These are phyloP conservation scores for Gentiana macrophylla DNA, from an alignment of 257 asterid species.

Conservation along the genomic window DNA sequence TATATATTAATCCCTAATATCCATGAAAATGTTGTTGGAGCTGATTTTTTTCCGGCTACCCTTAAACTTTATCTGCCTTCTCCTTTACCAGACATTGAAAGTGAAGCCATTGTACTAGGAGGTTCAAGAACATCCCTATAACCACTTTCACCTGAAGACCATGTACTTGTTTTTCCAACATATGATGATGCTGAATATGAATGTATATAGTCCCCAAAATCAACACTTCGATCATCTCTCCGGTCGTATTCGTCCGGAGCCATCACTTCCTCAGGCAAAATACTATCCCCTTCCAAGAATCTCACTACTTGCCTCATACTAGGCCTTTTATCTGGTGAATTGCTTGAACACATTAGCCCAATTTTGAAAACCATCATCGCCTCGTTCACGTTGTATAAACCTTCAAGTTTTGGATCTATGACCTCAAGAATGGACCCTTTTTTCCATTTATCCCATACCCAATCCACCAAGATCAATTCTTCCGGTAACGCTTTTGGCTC, in stretches of 20 bases:
- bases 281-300: constrained; percentile 45
- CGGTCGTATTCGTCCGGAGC: constrained; percentile 24
- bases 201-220: constrained; percentile 22
- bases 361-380: constrained; percentile 42
- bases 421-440: constrained; percentile 34
- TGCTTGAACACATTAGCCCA: constrained; percentile 64
- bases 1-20: too few relatives aligned
- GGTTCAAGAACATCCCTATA: constrained; percentile 32
- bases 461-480: constrained; percentile 57
- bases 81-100: constrained; percentile 12
- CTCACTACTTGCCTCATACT: constrained; percentile 48
- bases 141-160: constrained; percentile 24
- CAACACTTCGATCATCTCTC: constrained; percentile 9
- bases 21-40: too few relatives aligned
- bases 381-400: constrained; percentile 36
- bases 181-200: constrained; percentile 42
- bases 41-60: too few relatives aligned
- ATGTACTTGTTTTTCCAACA: constrained; percentile 32
- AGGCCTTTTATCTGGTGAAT: constrained; percentile 42
- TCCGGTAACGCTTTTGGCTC: constrained; percentile 64
- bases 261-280: constrained; percentile 26
- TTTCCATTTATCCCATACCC: constrained; percentile 74
- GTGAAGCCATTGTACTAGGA: constrained; percentile 21
- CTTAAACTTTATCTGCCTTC: constrained; percentile 5
- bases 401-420: constrained; percentile 41